These are phyloP conservation scores for Boletus vermiculosoides DNA, from an alignment of 768 basidiomycete genomes.

Conservation along the genomic window DNA sequence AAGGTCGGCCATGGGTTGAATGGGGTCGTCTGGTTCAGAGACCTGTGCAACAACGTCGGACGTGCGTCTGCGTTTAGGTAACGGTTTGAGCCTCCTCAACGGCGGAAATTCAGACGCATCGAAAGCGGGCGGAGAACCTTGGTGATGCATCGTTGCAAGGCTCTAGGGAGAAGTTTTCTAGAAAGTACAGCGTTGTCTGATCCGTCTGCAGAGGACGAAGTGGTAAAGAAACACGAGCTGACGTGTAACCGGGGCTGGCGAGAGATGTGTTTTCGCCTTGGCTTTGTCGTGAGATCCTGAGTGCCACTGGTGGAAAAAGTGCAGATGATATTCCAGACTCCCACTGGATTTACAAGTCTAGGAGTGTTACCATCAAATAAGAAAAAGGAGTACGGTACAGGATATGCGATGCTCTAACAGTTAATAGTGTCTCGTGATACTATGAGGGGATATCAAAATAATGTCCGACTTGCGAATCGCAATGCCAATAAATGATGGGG, in stretches of 20 bases:
- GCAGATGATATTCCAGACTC: background rate
- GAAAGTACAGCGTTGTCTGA: conserved; percentile 15
- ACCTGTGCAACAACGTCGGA: conserved; percentile 32
- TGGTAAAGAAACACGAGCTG: conserved; percentile 27
- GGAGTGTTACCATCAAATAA: conserved; percentile 23
- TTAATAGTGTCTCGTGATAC: conserved; percentile 62
- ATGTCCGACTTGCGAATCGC: conserved; percentile 50
- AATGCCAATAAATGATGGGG: conserved; percentile 43
- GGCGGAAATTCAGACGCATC: conserved; percentile 63
- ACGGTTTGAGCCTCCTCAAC: conserved; percentile 68
- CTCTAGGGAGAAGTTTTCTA: conserved; percentile 12
- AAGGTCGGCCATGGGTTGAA: conserved; percentile 32
- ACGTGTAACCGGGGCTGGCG: conserved; percentile 25
- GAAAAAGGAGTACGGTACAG: conserved; percentile 39
- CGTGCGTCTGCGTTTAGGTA: conserved; percentile 73
- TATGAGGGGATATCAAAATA: conserved; percentile 37
- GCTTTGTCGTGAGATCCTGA: conserved; percentile 19
- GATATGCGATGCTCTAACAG: conserved; percentile 66
- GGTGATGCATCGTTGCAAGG: conserved; percentile 44
- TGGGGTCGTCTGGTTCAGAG: conserved; percentile 28
- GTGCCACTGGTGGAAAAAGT: conserved; percentile 9
- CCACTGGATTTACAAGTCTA: conserved; percentile 12
- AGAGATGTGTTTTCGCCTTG: background rate
- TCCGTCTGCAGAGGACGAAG: conserved; percentile 14
- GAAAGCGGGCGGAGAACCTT: conserved; percentile 57